A percentile compares a stretch with the other conserved stretches of the same genome.
phyloP scores from a whole-genome alignment of 768 basidiomycete genomes.

The Podaxis pistillaris region DNA sequence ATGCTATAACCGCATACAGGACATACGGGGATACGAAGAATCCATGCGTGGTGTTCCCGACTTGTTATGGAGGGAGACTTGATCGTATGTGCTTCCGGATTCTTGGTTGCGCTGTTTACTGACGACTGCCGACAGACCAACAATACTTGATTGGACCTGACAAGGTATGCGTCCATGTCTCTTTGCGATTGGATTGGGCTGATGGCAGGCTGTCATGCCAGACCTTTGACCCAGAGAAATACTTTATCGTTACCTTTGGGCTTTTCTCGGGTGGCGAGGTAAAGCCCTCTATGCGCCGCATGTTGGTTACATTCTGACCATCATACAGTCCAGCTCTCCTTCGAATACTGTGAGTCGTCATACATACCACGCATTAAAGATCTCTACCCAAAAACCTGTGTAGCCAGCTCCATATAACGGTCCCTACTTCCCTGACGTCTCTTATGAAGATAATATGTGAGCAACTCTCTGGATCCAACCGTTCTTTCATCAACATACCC shows the following conservation, averaged over 20 bases:
- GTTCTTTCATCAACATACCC: background rate
- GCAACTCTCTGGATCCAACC: constrained; percentile 8
- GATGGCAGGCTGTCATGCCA: constrained; percentile 18
- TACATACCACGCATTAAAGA: background rate
- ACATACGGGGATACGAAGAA: constrained; percentile 51
- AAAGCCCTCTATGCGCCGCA: constrained; percentile 3
- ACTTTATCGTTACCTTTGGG: constrained; percentile 55
- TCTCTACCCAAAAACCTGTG: background rate
- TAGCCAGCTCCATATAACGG: constrained; percentile 57
- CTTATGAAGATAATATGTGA: constrained; percentile 60
- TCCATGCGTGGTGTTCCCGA: constrained; percentile 58
- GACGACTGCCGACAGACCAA: constrained; percentile 32
- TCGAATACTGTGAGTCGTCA: constrained; percentile 48
- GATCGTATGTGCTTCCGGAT: constrained; percentile 36
- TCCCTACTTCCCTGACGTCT: constrained; percentile 55
- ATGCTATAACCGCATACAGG: constrained; percentile 56
- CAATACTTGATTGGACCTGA: constrained; percentile 46
- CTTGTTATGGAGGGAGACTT: constrained; percentile 53
- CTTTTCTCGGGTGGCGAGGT: constrained; percentile 63
- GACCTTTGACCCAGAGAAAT: constrained; percentile 50
- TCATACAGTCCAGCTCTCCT: constrained; percentile 53
- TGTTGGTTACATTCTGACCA: background rate
- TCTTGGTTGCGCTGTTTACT: background rate
- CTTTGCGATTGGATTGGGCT: background rate
- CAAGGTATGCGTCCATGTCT: constrained; percentile 33